These are phyloP conservation scores for Theobroma cacao DNA, from an alignment of 345 rosid genomes.

Conservation along the genomic window DNA sequence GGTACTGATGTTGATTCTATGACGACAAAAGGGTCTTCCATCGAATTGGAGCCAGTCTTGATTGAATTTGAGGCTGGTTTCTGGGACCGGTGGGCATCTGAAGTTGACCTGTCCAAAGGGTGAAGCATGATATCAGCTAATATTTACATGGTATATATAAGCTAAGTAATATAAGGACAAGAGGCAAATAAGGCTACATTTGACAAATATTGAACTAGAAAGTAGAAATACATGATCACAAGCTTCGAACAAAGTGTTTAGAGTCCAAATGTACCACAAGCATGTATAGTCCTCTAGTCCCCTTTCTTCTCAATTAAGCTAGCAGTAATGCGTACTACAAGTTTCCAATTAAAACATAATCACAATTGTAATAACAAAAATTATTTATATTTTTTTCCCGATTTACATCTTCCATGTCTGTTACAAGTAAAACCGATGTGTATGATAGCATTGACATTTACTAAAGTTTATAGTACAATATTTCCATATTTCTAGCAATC, in stretches of 20 bases:
- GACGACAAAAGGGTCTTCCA: conserved; percentile 63
- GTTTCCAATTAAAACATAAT: background rate
- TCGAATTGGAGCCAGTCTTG: conserved; percentile 36
- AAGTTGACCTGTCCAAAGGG: conserved; percentile 45
- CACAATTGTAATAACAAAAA: background rate
- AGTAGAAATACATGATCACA: background rate
- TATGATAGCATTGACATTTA: background rate
- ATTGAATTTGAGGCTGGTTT: conserved; percentile 37
- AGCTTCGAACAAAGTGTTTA: background rate
- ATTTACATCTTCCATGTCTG: background rate
- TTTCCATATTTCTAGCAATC: background rate
- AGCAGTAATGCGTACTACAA: background rate
- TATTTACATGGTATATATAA: background rate
- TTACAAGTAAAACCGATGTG: background rate
- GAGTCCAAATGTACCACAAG: background rate
- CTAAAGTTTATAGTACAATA: background rate
- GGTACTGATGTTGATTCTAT: conserved; percentile 46
- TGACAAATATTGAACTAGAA: background rate
- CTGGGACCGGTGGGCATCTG: conserved; percentile 38
- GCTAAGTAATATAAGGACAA: background rate
- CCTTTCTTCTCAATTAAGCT: background rate
- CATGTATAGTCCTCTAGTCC: background rate
- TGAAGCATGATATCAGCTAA: conserved; percentile 12
- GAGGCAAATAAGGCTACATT: background rate
- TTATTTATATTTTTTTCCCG: background rate